A percentile compares a stretch with the other conserved stretches of the same genome.
phyloP scores from a whole-genome alignment of 306 rosid genomes.

The Echinosophora koreensis region DNA sequence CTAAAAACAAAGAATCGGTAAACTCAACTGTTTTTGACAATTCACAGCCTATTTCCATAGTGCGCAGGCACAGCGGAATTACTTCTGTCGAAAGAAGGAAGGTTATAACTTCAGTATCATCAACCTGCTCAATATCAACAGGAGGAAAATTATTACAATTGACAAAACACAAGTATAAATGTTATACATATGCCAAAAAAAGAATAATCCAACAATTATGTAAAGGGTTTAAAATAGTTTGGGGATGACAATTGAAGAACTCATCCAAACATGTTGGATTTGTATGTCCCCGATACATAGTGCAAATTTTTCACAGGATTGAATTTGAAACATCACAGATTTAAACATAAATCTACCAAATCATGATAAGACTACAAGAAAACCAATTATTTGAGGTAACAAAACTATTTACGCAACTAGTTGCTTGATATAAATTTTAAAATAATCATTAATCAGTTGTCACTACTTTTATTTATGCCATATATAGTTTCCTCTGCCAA shows the following conservation, averaged over 20 bases:
- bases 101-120: slow-evolving; percentile 73
- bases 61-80: slow-evolving; percentile 83
- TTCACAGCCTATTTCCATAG: slow-evolving; percentile 89
- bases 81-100: slow-evolving; percentile 86
- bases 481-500: not conserved
- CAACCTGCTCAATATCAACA: slow-evolving; percentile 60
- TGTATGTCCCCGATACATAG: not conserved
- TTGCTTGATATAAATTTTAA: not conserved
- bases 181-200: not conserved
- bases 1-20: slow-evolving; percentile 37
- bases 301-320: slow-evolving; percentile 1
- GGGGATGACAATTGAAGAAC: not conserved
- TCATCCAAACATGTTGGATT: slow-evolving; percentile 24
- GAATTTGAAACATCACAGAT: not conserved
- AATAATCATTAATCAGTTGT: slow-evolving; percentile 18
- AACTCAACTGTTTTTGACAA: slow-evolving; percentile 79
- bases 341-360: not conserved
- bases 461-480: not conserved
- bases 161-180: slow-evolving; percentile 7
- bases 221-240: not conserved
- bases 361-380: not conserved
- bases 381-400: not conserved
- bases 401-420: not conserved
- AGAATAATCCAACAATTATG: not conserved
- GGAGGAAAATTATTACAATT: slow-evolving; percentile 17